Base-by-base conservation (phyloP, 192 early-diverging fungal species). In the Rhizoclosmatium globosum region DNA sequence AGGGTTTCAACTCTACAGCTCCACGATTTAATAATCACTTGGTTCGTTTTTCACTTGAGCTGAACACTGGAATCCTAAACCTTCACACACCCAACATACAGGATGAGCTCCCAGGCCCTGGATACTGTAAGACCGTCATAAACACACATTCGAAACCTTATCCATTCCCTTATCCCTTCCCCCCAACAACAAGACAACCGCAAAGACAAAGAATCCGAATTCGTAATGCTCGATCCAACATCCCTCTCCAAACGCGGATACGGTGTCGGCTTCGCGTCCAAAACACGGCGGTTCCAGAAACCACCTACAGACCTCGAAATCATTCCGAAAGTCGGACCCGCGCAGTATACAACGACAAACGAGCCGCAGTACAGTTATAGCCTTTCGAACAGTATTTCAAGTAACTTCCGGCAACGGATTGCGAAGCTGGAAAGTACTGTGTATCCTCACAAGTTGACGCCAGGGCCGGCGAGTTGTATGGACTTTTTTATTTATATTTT, bases 21-120 rank as follows among this genome's bases (percentile, higher is more conserved):
- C 56, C 80, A 17, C 53, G 88, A 46, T 89, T 89, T 70, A 68
- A 81, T 44, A 21, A 19, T 3, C 46, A 78, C 11, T 4, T 80
- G 73, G 84, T 85, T n/a, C 58, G 60, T 58, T 45, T 11, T 4
- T 58, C 9, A 56, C 19, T 56, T 56, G 11, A 56, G 9, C 53
- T 9, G 11, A n/a, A n/a, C 53, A 56, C 9, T 0, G 11, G 23
- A 46, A 4, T 56, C 53, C 19, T 9, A 56, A 15, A 41, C 47
- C 57, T 31, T 31, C 31, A 31, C 31, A 31, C 31, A 31, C 31
- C n/a, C 31, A 31, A 0, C 31, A 31, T 50, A 64, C 77, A 84
- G 82, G 73, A 85, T 69, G 88, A 89, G 50, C 69, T 89, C 6
- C 88, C 88, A 4, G 88, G 88, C 38, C 88, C 88, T 11, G 88